Conservation (phyloP, 2,329 filamentous ascomycete species). For the Proliferodiscus dingleyae region DNA sequence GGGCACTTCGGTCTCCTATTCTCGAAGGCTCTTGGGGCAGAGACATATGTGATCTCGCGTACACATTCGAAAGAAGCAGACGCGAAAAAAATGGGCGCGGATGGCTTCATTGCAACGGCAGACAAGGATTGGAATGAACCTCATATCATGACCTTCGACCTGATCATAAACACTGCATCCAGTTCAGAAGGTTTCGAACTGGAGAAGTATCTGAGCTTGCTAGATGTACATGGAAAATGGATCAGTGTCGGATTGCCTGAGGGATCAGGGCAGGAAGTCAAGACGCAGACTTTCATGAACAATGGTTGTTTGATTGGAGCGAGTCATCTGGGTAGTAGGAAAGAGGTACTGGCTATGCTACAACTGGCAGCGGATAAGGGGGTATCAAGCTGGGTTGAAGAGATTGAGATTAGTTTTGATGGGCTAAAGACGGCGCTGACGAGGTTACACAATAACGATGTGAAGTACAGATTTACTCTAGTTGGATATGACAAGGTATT, state of each 20-base stretch:
- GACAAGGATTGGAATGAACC: slow-evolving; percentile 53
- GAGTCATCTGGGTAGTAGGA: slow-evolving; percentile 65
- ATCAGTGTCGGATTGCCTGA: slow-evolving; percentile 77
- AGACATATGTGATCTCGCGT: slow-evolving; percentile 58
- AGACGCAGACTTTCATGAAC: slow-evolving; percentile 66
- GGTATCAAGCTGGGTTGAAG: slow-evolving; percentile 66
- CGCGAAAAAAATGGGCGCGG: slow-evolving; percentile 53
- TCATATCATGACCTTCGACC: slow-evolving; percentile 63
- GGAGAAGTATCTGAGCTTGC: slow-evolving; percentile 66
- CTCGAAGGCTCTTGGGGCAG: slow-evolving; percentile 60
- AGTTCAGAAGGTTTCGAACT: slow-evolving; percentile 64
- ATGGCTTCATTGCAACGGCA: slow-evolving; percentile 53
- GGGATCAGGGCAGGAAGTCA: slow-evolving; percentile 65
- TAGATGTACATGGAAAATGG: slow-evolving; percentile 79
- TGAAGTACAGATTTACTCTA: slow-evolving; percentile 69
- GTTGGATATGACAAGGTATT: slow-evolving; percentile 65
- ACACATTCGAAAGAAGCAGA: slow-evolving; percentile 57
- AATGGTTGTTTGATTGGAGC: slow-evolving; percentile 72
- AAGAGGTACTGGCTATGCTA: slow-evolving; percentile 68
- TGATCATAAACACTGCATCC: slow-evolving; percentile 72
- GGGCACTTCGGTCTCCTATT: slow-evolving; percentile 69
- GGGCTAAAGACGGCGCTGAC: slow-evolving; percentile 66
- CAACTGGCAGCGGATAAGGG: slow-evolving; percentile 65
- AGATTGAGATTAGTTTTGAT: slow-evolving; percentile 65
- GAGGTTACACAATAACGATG: slow-evolving; percentile 65